Base-by-base conservation (phyloP, 352 stramenopile genomes). In the Globisporangium splendens region DNA sequence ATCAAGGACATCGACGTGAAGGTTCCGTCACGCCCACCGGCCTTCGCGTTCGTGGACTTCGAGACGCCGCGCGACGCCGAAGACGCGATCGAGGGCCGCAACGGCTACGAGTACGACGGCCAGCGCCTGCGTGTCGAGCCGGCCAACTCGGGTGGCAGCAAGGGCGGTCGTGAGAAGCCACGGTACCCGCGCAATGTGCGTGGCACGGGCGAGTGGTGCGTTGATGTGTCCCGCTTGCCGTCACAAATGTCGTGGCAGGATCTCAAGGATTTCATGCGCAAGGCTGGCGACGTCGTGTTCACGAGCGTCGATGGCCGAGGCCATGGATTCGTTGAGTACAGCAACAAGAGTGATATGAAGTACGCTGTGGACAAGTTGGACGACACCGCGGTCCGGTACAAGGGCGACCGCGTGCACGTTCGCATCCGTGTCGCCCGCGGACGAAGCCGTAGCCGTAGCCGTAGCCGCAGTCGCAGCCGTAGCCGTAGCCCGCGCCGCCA, bases 1-100 rank as follows among this genome's bases (percentile, higher is more conserved):
- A 83, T 88, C 47, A 64, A 68, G 13, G 78, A 83, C 54, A 75
- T 87, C 33, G 70, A 89, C 48, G 68, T 89, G 59, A 95, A 91
- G 65, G 84, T 88, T 52, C 73, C 83, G 53, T 84, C 78, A 54
- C 76, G 78, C 21, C 70, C 74, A 31, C 66, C 69, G 14, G 66
- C 76, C 18, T 84, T 89, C 65, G 79, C 81, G 49, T 86, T 91
- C 61, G 73, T 90, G 67, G 78, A 91, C 60, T 92, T 89, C 48
- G 80, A 90, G 46, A 69, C 89, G 53, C 13, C 66, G 14, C 79
- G 82, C 17, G 80, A 94, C 53, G 82, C 79, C 10, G 78, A 90
- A 39, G 71, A 88, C 50, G 84, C 84, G 4, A 86, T 84, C 43
- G 67, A 72, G 8, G 77, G 62, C 14, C 70, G 63, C 50, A 69